phyloP scores from a whole-genome alignment of 345 rosid genomes.

The Eucalyptus polyanthemos region DNA sequence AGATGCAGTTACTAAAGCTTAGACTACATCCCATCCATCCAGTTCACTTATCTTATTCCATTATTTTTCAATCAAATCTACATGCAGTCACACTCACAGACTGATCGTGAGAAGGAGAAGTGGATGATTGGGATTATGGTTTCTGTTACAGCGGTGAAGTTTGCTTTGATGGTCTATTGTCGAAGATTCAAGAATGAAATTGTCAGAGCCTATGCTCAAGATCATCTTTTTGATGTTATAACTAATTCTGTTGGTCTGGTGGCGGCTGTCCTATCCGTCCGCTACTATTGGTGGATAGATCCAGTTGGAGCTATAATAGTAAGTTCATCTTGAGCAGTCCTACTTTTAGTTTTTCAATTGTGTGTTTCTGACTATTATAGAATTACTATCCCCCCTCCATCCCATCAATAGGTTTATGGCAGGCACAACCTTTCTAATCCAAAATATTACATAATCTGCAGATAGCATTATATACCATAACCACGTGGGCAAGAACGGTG shows the following conservation, averaged over 20 bases:
- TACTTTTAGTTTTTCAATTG: background rate
- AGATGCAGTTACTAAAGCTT: background rate
- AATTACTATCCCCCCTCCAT: background rate
- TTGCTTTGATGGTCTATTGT: constrained; percentile 18
- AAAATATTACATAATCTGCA: constrained; percentile 2
- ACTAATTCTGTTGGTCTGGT: constrained; percentile 20
- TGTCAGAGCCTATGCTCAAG: constrained; percentile 19
- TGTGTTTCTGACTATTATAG: background rate
- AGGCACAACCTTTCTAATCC: background rate
- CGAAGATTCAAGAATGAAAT: constrained; percentile 22
- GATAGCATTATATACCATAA: constrained; percentile 77
- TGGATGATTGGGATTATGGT: constrained; percentile 34
- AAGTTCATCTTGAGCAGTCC: background rate
- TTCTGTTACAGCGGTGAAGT: constrained; percentile 16
- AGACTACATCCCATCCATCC: background rate
- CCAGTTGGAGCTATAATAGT: constrained; percentile 16
- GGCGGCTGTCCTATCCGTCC: constrained; percentile 17
- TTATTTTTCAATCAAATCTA: background rate
- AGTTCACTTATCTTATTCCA: background rate
- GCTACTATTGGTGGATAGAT: constrained; percentile 23
- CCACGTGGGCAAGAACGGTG: constrained; percentile 70
- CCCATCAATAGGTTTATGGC: background rate
- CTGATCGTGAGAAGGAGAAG: constrained; percentile 3
- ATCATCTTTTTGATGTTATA: constrained; percentile 21
- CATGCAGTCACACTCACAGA: constrained; percentile 5